Evolutionary conservation across 139 green algal genomes (phyloP).

Genomic region (Chlamydomonas incerta): DNA sequence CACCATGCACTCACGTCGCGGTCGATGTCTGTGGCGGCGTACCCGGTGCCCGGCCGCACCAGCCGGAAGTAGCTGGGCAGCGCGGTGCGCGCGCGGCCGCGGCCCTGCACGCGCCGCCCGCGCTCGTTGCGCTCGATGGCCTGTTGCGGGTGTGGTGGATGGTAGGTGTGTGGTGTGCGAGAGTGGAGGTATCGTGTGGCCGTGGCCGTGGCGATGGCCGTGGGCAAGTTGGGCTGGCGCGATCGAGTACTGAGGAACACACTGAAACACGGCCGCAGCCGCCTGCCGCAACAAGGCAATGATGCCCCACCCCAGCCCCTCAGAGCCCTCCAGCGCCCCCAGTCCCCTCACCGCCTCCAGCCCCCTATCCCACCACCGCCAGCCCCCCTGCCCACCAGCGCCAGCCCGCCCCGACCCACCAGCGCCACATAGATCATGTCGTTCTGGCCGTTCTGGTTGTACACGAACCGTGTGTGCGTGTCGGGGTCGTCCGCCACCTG

Average conservation of each 20-base stretch:
- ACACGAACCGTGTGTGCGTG: background rate
- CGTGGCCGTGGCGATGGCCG: too few species aligned
- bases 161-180: too few species aligned
- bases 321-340: too few species aligned
- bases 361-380: too few species aligned
- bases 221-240: too few species aligned
- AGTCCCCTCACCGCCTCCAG: too few species aligned
- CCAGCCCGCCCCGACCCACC: background rate
- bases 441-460: background rate
- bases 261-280: too few species aligned
- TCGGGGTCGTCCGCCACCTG: conserved; percentile 4
- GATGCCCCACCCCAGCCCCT: too few species aligned
- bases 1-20: conserved; percentile 35
- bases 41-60: conserved; percentile 49
- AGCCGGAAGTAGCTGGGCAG: conserved; percentile 44
- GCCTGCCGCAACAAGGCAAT: too few species aligned
- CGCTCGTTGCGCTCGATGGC: conserved; percentile 56
- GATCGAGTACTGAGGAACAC: too few species aligned
- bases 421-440: background rate
- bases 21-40: conserved; percentile 28
- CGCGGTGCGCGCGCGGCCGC: background rate
- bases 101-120: conserved; percentile 23
- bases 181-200: background rate
- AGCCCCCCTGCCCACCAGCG: background rate
- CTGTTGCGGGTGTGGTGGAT: background rate